A percentile compares a stretch with the other conserved stretches of the same genome.
phyloP scores from a whole-genome alignment of 2,329 filamentous ascomycete species.

The Pseudogymnoascus sp. region DNA sequence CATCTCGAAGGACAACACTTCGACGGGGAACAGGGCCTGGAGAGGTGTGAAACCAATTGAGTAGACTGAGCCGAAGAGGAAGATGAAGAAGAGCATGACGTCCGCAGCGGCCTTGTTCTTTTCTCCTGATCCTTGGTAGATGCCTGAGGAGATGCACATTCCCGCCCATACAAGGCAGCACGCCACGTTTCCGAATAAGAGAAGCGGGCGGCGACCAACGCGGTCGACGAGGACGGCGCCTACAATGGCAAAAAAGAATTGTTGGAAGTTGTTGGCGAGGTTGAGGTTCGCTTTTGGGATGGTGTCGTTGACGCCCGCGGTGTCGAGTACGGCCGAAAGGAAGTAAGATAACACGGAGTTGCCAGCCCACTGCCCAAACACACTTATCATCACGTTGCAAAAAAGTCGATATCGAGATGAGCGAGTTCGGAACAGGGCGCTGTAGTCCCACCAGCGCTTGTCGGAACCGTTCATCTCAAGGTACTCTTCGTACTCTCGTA shows the following conservation, averaged over 20 bases:
- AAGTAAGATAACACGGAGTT: slow-evolving; percentile 44
- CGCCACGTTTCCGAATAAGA: slow-evolving; percentile 42
- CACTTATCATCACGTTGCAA: slow-evolving; percentile 43
- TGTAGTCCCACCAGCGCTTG: slow-evolving; percentile 50
- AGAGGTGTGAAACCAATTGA: slow-evolving; percentile 40
- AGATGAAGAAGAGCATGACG: slow-evolving; percentile 35
- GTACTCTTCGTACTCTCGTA: slow-evolving; percentile 42
- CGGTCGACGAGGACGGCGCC: slow-evolving; percentile 50
- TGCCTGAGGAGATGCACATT: slow-evolving; percentile 40
- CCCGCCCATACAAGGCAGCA: slow-evolving; percentile 44
- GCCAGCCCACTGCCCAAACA: slow-evolving; percentile 46
- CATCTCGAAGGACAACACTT: slow-evolving; percentile 46
- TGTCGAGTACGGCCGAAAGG: slow-evolving; percentile 43
- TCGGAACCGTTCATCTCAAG: slow-evolving; percentile 42
- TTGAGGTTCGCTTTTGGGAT: slow-evolving; percentile 45
- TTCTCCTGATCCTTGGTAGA: slow-evolving; percentile 29
- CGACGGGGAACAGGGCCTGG: slow-evolving; percentile 44
- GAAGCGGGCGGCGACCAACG: slow-evolving; percentile 49
- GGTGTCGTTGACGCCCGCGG: slow-evolving; percentile 41
- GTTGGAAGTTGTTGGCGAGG: slow-evolving; percentile 47
- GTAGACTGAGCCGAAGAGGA: slow-evolving; percentile 46
- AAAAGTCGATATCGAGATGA: slow-evolving; percentile 42
- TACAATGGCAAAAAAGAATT: slow-evolving; percentile 45
- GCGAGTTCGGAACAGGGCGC: slow-evolving; percentile 43
- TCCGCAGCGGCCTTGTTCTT: slow-evolving; percentile 26